Evolutionary conservation across 2,329 filamentous ascomycete genomes (phyloP), one percentile per base, ranked within the genome.

Genomic region (Botrytis hyacinthi): DNA sequence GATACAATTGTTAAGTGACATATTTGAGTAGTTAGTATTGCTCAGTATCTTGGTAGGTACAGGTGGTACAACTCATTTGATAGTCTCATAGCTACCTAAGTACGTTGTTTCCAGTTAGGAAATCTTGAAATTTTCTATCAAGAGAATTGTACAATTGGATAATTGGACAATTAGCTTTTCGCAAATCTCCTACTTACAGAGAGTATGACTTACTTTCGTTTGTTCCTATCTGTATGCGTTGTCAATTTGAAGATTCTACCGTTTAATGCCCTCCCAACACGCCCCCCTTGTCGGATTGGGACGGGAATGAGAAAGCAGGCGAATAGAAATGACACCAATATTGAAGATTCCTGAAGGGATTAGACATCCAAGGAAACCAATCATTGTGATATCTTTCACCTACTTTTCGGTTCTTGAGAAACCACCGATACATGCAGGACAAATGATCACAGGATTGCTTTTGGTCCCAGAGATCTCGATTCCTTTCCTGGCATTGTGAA

Each of bases 381-480:
- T 70, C 51, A 29, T 51, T 37, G 44, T 26, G 35, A 37, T n/a
- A 44, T 32, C 40, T 35, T 63, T 71, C 35, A 63, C 32, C 35
- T 51, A 35, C 44, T 51, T n/a, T 35, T 66, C 26, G n/a, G 6
- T 32, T 32, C 29, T 48, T 37, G 32, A 71, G 32, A 37, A 63
- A 29, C 44, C 35, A 40, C 32, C 9, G 20, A 54, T 40, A 40
- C 10, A 26, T 40, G 26, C 67, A 60, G 40, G 48, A 48, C 44
- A 71, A 16, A 29, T 69, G 71, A 69, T 72, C 71, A 72, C 62
- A 72, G 42, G 71, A 72, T 72, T 40, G 29, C 54, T 61, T 72
- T 69, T 4, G 37, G 42, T 69, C 51, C 71, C 71, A 72, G 42
- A 44, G 48, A 72, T 72, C 62, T 72, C 48, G 48, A 48, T 72